These are phyloP conservation scores for Paracorniculantispora psalliotae DNA, from an alignment of 2,329 filamentous ascomycete species.

Conservation along the genomic window DNA sequence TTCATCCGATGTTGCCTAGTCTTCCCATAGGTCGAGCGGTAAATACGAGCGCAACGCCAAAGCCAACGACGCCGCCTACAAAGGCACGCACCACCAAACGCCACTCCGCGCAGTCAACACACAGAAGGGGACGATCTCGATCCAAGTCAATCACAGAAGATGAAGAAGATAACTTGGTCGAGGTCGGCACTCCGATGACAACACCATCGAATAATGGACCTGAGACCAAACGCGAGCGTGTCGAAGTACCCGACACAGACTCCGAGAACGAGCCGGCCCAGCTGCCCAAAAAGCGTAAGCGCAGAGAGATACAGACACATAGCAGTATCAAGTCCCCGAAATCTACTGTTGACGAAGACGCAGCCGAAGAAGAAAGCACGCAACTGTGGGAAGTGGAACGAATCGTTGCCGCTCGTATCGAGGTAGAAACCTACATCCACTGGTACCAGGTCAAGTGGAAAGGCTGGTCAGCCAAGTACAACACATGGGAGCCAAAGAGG, in stretches of 20 bases:
- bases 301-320: background rate
- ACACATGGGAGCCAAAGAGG: slow-evolving; percentile 49
- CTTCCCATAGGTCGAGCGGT: background rate
- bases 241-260: background rate
- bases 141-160: background rate
- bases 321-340: slow-evolving; percentile 14
- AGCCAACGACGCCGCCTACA: background rate
- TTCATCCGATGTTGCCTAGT: background rate
- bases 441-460: slow-evolving; percentile 52
- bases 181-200: background rate
- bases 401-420: slow-evolving; percentile 38
- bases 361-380: background rate
- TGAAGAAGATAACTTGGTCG: background rate
- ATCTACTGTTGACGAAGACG: slow-evolving; percentile 14
- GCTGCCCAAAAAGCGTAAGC: background rate
- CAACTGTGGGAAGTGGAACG: slow-evolving; percentile 44
- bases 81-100: background rate
- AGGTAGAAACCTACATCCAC: slow-evolving; percentile 32
- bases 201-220: background rate
- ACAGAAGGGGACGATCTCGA: background rate
- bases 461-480: slow-evolving; percentile 37
- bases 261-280: background rate
- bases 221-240: background rate
- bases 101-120: background rate
- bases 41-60: background rate